Percentiles rank a stretch among this genome's conserved stretches.
These are phyloP conservation scores for Chimonanthus praecox DNA, from an alignment of 164 flowering plant genomes.

Conservation along the genomic window DNA sequence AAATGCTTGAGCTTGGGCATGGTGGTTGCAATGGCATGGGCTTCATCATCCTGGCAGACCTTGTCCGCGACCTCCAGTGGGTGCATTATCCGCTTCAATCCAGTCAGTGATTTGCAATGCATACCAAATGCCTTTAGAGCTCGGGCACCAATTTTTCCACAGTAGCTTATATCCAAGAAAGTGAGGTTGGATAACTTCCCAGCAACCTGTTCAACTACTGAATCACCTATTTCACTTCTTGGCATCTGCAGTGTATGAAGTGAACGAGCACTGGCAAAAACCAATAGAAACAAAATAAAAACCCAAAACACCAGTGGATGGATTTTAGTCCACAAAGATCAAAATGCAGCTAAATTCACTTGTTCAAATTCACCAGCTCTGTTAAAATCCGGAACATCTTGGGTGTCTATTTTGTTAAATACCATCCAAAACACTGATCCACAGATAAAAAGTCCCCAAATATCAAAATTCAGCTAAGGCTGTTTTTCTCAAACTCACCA, in stretches of 20 bases:
- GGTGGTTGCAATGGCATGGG: slow-evolving; percentile 62
- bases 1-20: slow-evolving; percentile 74
- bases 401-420: no score
- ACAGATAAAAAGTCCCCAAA: background rate
- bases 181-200: slow-evolving; percentile 39
- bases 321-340: background rate
- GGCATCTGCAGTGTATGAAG: slow-evolving; percentile 52
- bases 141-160: slow-evolving; percentile 38
- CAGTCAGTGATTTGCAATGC: slow-evolving; percentile 44
- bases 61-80: slow-evolving; percentile 39
- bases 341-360: no score
- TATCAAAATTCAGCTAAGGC: background rate
- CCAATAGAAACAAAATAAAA: slow-evolving; percentile 2
- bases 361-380: background rate
- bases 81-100: slow-evolving; percentile 54
- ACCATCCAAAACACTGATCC: background rate
- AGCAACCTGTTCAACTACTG: slow-evolving; percentile 48
- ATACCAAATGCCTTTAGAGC: slow-evolving; percentile 60
- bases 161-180: slow-evolving; percentile 57
- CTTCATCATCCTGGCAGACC: slow-evolving; percentile 55
- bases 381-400: no score
- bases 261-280: slow-evolving; percentile 47
- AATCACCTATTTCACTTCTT: slow-evolving; percentile 51
- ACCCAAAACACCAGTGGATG: background rate
- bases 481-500: background rate